Percentiles rank a stretch among this genome's conserved stretches.
Conservation (phyloP, 1,284 basidiomycete species). For the Malassezia sp. region DNA sequence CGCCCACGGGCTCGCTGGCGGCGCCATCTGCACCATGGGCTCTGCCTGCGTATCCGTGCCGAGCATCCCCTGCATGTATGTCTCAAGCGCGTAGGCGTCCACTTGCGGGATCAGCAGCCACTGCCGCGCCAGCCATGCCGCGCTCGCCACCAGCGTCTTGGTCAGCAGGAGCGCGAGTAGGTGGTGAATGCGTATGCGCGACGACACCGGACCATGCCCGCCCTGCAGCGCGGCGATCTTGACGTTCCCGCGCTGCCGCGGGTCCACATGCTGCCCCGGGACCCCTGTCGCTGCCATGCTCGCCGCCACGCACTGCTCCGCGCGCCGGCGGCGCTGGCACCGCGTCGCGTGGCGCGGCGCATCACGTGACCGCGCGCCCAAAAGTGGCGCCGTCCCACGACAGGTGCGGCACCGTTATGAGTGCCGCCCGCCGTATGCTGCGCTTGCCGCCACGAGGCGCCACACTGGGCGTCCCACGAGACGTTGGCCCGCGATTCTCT, state of each 20-base stretch:
- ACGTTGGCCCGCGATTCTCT: too few relatives aligned
- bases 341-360: too few relatives aligned
- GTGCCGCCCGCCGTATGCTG: too few relatives aligned
- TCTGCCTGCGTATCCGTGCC: not conserved
- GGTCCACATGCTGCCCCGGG: too few relatives aligned
- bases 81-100: slow-evolving; percentile 20
- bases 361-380: too few relatives aligned
- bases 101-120: slow-evolving; percentile 34
- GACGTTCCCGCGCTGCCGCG: slow-evolving; percentile 17
- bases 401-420: too few relatives aligned
- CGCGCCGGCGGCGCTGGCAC: too few relatives aligned
- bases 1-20: slow-evolving; percentile 29
- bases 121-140: slow-evolving; percentile 36
- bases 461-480: too few relatives aligned
- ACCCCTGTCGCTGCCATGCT: too few relatives aligned
- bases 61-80: slow-evolving; percentile 4
- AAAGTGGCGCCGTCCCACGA: too few relatives aligned
- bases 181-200: slow-evolving; percentile 36
- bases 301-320: too few relatives aligned
- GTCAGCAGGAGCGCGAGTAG: slow-evolving; percentile 39
- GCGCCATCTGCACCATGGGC: not conserved
- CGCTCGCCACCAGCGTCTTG: slow-evolving; percentile 40
- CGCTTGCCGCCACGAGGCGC: too few relatives aligned
- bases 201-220: not conserved
- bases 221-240: slow-evolving; percentile 12